Evolutionary conservation across 305 asterid species (phyloP), one percentile per base, ranked within the genome.

Genomic region (Andrographis paniculata): DNA sequence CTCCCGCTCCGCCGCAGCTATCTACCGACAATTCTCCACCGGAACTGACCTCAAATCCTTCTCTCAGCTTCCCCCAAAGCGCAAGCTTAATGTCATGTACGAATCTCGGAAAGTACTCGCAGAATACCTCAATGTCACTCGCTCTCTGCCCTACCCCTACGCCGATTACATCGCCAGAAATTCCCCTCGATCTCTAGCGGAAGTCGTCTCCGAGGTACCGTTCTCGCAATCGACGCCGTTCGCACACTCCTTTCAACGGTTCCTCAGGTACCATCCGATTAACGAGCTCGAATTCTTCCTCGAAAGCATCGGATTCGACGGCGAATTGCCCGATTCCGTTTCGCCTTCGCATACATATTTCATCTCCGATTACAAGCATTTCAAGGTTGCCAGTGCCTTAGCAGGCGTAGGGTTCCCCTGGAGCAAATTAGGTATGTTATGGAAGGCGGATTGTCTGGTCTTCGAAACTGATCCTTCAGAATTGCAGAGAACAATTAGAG

Each of bases 251-350:
- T 39, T 82, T 44, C 70, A 44, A 52, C 67, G 79, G 36, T 79
- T 67, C 46, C 72, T 82, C 60, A 74, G 86, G 91, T 82, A 82
- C 57, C 79, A 82, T 31, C 94, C 94, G 5, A 56, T 82, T 63
- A 76, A 76, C 69, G 94, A 82, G 42, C 62, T 82, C 58, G 84
- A 79, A 0, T 74, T 82, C 47, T 69, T 82, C 48, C 63, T 60
- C 30, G 93, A 82, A 62, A 82, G 88, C 56, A 82, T 82, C 48
- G 93, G 93, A 3, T 50, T 78, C 14, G 40, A 43, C 23, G 42
- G 39, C 19, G 38, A 31, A 9, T 61, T 51, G 27, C 63, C 39
- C 53, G 61, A 22, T 36, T 24, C 53, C 11, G 16, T 55, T 58
- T 56, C 66, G 10, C 79, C 71, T 43, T 52, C 44, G 17, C 47